A percentile compares a stretch with the other conserved stretches of the same genome.
phyloP scores from a whole-genome alignment of 2,329 filamentous ascomycete species.

The Penicillium sp. region DNA sequence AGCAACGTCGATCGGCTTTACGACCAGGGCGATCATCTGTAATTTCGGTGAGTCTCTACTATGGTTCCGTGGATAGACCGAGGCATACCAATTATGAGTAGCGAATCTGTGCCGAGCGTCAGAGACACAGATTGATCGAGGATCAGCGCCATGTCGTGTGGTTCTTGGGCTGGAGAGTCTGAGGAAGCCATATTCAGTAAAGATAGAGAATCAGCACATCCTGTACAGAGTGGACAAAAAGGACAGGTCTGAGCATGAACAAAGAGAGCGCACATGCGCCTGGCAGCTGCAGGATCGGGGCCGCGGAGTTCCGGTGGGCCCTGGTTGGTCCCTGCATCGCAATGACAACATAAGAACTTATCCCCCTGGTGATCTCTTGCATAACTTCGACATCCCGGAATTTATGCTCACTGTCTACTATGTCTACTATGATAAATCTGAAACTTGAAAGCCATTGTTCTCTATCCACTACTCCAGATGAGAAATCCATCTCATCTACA shows the following conservation, averaged over 20 bases:
- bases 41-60: slow-evolving; percentile 1
- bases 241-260: slow-evolving; percentile 7
- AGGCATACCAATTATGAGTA: slow-evolving; percentile 58
- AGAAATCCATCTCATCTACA: slow-evolving; percentile 26
- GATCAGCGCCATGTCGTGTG: slow-evolving; percentile 49
- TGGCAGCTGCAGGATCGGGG: slow-evolving; percentile 8
- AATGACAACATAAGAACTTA: neutral
- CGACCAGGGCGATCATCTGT: slow-evolving; percentile 57
- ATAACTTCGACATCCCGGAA: neutral
- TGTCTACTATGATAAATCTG: neutral
- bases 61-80: neutral
- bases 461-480: slow-evolving; percentile 27
- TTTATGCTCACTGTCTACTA: neutral
- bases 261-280: slow-evolving; percentile 2
- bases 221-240: slow-evolving; percentile 5
- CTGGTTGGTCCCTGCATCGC: slow-evolving; percentile 15
- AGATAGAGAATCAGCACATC: slow-evolving; percentile 10
- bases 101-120: slow-evolving; percentile 61
- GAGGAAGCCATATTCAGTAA: slow-evolving; percentile 24
- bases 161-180: slow-evolving; percentile 30
- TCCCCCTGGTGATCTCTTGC: neutral
- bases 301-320: slow-evolving; percentile 22
- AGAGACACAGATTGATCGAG: slow-evolving; percentile 62
- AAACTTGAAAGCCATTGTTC: slow-evolving; percentile 19
- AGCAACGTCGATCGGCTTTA: slow-evolving; percentile 54